Evolutionary conservation across 129 eudicot species (phyloP).

Genomic region (Tagetes patula): DNA sequence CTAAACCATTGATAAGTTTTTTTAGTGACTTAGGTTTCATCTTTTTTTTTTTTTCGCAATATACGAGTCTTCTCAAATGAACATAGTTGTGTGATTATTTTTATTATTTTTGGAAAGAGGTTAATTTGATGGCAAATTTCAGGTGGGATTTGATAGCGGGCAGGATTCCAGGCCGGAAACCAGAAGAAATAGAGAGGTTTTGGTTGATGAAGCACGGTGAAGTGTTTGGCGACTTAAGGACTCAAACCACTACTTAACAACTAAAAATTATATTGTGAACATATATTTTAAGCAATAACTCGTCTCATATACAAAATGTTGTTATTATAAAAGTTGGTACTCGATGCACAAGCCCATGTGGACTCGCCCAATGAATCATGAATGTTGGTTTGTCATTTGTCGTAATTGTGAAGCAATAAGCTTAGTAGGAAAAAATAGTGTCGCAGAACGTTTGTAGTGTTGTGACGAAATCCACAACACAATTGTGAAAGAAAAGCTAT

Average conservation of each 20-base stretch:
- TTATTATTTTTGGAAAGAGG: neutral
- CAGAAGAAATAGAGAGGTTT: constrained; percentile 79
- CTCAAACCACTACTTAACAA: neutral
- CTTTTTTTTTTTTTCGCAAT: too few species aligned
- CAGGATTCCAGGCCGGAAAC: constrained; percentile 66
- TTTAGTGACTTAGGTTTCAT: too few species aligned
- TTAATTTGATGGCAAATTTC: neutral
- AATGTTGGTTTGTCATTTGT: too few species aligned
- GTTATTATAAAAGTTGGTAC: neutral
- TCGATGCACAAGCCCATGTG: neutral
- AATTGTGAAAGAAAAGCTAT: too few species aligned
- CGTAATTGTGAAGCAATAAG: too few species aligned
- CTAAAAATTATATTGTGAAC: neutral
- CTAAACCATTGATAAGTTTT: too few species aligned
- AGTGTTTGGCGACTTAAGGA: constrained; percentile 23
- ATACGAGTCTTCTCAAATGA: too few species aligned
- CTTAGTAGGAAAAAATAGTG: too few species aligned
- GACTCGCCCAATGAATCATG: neutral
- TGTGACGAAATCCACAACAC: too few species aligned
- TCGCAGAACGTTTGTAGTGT: too few species aligned
- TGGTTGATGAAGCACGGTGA: constrained; percentile 60
- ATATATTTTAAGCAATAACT: neutral
- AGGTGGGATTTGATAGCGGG: constrained; percentile 84
- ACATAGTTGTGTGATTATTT: neutral
- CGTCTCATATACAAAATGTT: neutral